Evolutionary conservation across 2,329 filamentous ascomycete species (phyloP), one percentile per base, ranked within the genome.

Genomic region (Neopestalotiopsis sp.): DNA sequence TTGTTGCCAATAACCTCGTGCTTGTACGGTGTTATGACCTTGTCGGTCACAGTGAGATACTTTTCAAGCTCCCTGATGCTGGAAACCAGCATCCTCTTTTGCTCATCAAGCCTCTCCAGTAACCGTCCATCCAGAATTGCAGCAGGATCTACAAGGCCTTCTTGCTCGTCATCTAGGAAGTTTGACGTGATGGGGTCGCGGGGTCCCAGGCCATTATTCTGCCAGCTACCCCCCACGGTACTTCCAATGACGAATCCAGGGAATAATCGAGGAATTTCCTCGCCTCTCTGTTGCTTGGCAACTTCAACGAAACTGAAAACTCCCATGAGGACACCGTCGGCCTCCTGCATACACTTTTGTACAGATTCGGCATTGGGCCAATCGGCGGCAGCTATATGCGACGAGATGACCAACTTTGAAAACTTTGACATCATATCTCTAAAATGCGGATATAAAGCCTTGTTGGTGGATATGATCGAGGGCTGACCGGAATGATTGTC

Each of bases 371-470:
- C 91, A 67, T 95, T 94, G 9, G 95, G 95, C 90, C 94, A 98
- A 82, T 99, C 96, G 42, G 95, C 94, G 5, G 95, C 94, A 53
- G 96, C 96, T 78, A 99, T 98, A 78, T 99, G 96, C 14, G 96
- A 98, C 2, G 96, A 99, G 63, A 99, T 91, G 59, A 99, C 96
- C 10, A 99, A 87, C 80, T 99, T 99, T n/a, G 96, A 98, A 80
- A 99, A 99, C 75, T 97, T 95, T 59, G 96, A 98, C 96, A 99
- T 99, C 91, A 98, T 98, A 78, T 98, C 96, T 67, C 96, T 88
- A 82, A 99, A 99, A 81, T 98, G 95, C 30, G 96, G 96, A 77
- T 98, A 98, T 17, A 99, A 85, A 0, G 94, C 93, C 80, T 98
- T 98, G 85, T 99, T 99, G 5, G 94, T 97, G 6, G 95, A 98